Evolutionary conservation across 148 eudicot species (phyloP).

Genomic region (Beta vulgaris): DNA sequence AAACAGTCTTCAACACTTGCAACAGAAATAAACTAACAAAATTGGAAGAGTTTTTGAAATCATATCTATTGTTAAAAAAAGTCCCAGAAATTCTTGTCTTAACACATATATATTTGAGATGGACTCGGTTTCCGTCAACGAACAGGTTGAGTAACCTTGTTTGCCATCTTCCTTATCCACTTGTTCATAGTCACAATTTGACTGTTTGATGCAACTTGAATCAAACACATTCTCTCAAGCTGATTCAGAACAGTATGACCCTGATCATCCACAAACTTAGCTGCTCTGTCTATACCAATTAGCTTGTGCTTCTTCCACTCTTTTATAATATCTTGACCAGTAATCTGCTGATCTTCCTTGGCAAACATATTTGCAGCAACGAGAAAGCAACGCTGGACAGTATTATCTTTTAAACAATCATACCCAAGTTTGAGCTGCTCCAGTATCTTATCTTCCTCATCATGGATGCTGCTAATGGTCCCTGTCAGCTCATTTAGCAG

Average conservation of each 20-base stretch:
- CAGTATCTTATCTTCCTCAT: conserved; percentile 16
- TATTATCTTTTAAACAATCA: conserved; percentile 6
- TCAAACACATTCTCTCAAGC: conserved; percentile 16
- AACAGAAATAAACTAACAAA: no score
- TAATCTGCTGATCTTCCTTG: not conserved
- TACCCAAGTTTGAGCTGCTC: conserved; percentile 18
- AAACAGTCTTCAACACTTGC: no score
- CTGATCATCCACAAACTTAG: conserved; percentile 2
- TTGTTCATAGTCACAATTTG: conserved; percentile 19
- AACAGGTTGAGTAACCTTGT: not conserved
- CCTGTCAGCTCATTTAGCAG: conserved; percentile 4
- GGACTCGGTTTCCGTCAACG: no score
- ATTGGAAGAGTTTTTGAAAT: no score
- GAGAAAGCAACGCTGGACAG: conserved; percentile 5
- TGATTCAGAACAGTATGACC: conserved; percentile 14
- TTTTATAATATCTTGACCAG: not conserved
- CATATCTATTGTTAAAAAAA: no score
- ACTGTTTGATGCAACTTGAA: not conserved
- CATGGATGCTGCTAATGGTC: not conserved
- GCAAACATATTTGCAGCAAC: not conserved
- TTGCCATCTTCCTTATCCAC: conserved; percentile 25
- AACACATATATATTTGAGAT: no score
- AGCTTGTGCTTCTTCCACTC: not conserved
- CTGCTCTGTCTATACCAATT: not conserved
- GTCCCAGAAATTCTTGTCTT: no score